Evolutionary conservation across 2,329 filamentous ascomycete genomes (phyloP), one percentile per base, ranked within the genome.

Genomic region (Curvularia sp.): DNA sequence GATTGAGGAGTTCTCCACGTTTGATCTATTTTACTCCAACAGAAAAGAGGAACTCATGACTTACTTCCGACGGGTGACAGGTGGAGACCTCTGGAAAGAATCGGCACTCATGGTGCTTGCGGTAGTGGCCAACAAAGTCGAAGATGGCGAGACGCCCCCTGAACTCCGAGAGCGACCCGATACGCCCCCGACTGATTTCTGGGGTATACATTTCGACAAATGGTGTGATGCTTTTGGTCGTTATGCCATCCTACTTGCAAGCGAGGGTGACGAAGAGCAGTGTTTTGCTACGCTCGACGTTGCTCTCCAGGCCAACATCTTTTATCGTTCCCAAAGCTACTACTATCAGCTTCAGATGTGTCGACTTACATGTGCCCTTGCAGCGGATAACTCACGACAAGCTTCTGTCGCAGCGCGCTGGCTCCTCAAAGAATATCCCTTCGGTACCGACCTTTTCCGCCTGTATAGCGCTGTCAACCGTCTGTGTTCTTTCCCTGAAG

Each of bases 141-240:
- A 76, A 58, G 73, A 76, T 49, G 73, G 72, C 13, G 64, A 68
- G 24, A 64, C 67, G 22, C 58, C 69, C 15, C 62, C 65, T 22
- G 72, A 75, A 44, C 61, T 75, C 8, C 66, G 65, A 53, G 66
- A 75, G 47, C 67, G 60, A 22, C 70, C 72, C 15, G 66, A 71
- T 18, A 24, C 46, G 5, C 30, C 83, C 38, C 85, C 85, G 2
- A 76, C 77, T 47, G 82, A 84, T 58, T 93, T 92, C 71, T 89
- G 92, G 65, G 90, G 90, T 7, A 91, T 98, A 47, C 81, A 88
- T 0, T 97, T 98, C 71, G 83, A 88, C 57, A 85, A 88, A 47
- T 99, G 95, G 95, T 84, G 97, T 3, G 91, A 96, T 66, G 84
- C 97, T 0, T 97, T 99, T 73, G 84, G 96, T 35, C 91, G 95